Base-by-base conservation (phyloP, 495 filamentous ascomycete species). In the Penicilliopsis zonata region DNA sequence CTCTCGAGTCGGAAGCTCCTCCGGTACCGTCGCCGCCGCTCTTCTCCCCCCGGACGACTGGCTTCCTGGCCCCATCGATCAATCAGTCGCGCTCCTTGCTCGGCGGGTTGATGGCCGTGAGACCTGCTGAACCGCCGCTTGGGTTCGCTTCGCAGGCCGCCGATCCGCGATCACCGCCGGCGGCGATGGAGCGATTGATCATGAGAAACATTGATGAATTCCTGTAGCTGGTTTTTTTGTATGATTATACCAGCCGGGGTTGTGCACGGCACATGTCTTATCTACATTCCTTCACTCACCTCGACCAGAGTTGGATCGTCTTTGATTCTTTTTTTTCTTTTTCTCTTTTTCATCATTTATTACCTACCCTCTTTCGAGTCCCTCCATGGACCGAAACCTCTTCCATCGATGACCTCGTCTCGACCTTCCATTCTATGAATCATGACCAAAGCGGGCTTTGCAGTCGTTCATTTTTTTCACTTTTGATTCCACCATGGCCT, bases 191-290 rank as follows among this genome's bases (percentile, higher is more conserved):
- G 39, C 52, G 57, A 13, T 42, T 66, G 31, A 69, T 69, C 34
- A 63, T 67, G 53, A 62, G 67, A 49, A 69, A 52, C 40, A 70
- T 70, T 43, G 65, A 66, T 43, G 67, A 69, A 45, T 59, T 70
- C 47, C 43, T 66, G 31, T 66, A 53, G 60, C 52, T 39, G 29
- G 9, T n/a, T n/a, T n/a, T n/a, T n/a, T n/a, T n/a, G n/a, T n/a
- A n/a, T n/a, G n/a, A n/a, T n/a, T n/a, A n/a, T n/a, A n/a, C n/a
- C n/a, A n/a, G n/a, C n/a, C n/a, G n/a, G n/a, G n/a, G n/a, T n/a
- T n/a, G n/a, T n/a, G n/a, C n/a, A n/a, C n/a, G n/a, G n/a, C n/a
- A n/a, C n/a, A n/a, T n/a, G n/a, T n/a, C n/a, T n/a, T n/a, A n/a
- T n/a, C n/a, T n/a, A n/a, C n/a, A n/a, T n/a, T n/a, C n/a, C n/a